Evolutionary conservation across 352 stramenopile genomes (phyloP).

Genomic region (Phytophthora tentaculata): DNA sequence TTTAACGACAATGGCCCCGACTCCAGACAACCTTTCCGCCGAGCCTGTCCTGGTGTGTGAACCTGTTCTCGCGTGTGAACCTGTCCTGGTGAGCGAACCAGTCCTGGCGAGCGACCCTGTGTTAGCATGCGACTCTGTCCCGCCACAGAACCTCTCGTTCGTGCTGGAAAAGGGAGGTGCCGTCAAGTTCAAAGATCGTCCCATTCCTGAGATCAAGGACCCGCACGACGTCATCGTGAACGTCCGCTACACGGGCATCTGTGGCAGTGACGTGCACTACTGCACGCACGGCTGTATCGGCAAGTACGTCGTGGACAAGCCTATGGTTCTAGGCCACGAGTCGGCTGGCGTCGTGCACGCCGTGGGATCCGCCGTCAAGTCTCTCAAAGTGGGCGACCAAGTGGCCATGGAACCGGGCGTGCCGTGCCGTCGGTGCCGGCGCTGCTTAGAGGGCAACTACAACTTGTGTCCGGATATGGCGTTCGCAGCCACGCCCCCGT

Average conservation of each 20-base stretch:
- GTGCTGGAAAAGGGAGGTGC: conserved; percentile 36
- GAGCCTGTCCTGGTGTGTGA: too few species aligned
- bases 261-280: conserved; percentile 38
- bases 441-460: conserved; percentile 31
- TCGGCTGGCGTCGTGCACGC: conserved; percentile 35
- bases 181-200: conserved; percentile 33
- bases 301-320: conserved; percentile 35
- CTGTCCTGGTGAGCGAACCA: too few species aligned
- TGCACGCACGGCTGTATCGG: conserved; percentile 40
- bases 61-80: too few species aligned
- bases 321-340: conserved; percentile 39
- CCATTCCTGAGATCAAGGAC: conserved; percentile 28
- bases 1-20: too few species aligned
- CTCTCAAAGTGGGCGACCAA: conserved; percentile 29
- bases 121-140: too few species aligned
- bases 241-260: conserved; percentile 39
- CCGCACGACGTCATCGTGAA: conserved; percentile 36
- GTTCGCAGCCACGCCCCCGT: conserved; percentile 33
- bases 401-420: conserved; percentile 37
- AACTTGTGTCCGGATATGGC: conserved; percentile 36
- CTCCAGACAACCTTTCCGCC: too few species aligned
- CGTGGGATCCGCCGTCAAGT: conserved; percentile 30
- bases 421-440: conserved; percentile 30
- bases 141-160: conserved; percentile 31
- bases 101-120: too few species aligned